These are phyloP conservation scores for Microcera coccophila DNA, from an alignment of 2,329 filamentous ascomycete genomes.

Conservation along the genomic window DNA sequence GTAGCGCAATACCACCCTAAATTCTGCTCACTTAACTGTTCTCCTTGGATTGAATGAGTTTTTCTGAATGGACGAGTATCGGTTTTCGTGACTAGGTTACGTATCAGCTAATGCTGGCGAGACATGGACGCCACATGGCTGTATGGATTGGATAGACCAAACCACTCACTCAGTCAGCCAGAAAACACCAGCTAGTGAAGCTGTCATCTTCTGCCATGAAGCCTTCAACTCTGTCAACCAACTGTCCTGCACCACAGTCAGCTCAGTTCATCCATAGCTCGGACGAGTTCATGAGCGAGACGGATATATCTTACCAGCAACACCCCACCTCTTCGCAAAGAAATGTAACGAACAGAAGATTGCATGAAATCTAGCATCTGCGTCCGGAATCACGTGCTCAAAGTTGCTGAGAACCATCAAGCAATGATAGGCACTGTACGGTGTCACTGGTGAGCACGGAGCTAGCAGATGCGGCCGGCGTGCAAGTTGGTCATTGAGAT, in stretches of 20 bases:
- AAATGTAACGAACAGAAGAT: conserved; percentile 33
- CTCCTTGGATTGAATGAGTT: too few relatives aligned
- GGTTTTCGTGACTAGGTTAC: too few relatives aligned
- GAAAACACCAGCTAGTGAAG: conserved; percentile 18
- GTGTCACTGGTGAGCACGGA: conserved; percentile 33
- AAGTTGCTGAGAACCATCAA: conserved; percentile 33
- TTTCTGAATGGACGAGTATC: too few relatives aligned
- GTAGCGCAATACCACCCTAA: conserved; percentile 4
- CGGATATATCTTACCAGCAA: conserved; percentile 26
- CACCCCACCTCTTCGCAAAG: conserved; percentile 34
- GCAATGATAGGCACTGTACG: conserved; percentile 34
- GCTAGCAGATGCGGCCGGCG: conserved; percentile 30
- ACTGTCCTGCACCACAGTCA: conserved; percentile 18
- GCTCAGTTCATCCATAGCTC: not conserved
- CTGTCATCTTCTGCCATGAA: conserved; percentile 26
- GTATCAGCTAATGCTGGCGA: too few relatives aligned
- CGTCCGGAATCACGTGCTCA: conserved; percentile 31
- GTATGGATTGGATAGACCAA: too few relatives aligned
- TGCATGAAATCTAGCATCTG: conserved; percentile 31
- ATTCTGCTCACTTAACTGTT: too few relatives aligned
- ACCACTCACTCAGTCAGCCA: conserved; percentile 15
- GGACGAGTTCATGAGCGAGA: not conserved
- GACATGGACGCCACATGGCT: too few relatives aligned
- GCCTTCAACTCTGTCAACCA: conserved; percentile 27
- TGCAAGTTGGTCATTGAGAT: conserved; percentile 32